Base-by-base conservation (phyloP, 2,329 filamentous ascomycete species). In the Stromatinia cepivora region DNA sequence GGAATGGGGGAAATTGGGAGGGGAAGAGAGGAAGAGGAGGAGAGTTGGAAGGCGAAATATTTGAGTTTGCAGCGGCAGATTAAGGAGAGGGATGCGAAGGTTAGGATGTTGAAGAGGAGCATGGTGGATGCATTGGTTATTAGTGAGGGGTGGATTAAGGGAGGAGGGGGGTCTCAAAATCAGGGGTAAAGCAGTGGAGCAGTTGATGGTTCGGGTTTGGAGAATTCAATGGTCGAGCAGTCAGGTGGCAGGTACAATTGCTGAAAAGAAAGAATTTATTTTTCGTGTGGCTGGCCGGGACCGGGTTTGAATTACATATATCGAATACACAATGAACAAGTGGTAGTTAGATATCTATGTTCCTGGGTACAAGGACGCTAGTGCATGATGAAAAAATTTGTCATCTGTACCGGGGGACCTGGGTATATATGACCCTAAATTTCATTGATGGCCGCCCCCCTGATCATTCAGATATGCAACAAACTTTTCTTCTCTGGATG, bases 21-120 rank as follows among this genome's bases (percentile, higher is more conserved):
- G 69, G 63, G 10, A 71, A 56, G 36, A 71, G 65, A 61, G 4
- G 76, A 74, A 25, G 72, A 68, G 25, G 75, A 75, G 25, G 73
- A 73, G 31, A 74, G 81, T 62, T 86, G 86, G 86, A 83, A 85
- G 76, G 78, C 78, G 61, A 85, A 82, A 71, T 88, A 88, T 72
- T 80, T 80, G 56, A 84, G 87, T 67, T 81, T 91, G 73, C 84
- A 90, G 75, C 84, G 84, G 54, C 83, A 84, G 71, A 83, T 91
- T 74, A 84, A 83, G 76, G 84, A 86, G 70, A 84, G 84, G 70
- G 87, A 90, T 74, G 83, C 84, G 73, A 83, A 84, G 73, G 78
- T 86, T 66, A 75, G 77, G 66, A 79, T 80, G 53, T 74, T 87
- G 69, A 82, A 81, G 73, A 78, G 77, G 52, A 81, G 77, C 42